Evolutionary conservation across 345 rosid genomes (phyloP).

Genomic region (Eutrema heterophyllum): DNA sequence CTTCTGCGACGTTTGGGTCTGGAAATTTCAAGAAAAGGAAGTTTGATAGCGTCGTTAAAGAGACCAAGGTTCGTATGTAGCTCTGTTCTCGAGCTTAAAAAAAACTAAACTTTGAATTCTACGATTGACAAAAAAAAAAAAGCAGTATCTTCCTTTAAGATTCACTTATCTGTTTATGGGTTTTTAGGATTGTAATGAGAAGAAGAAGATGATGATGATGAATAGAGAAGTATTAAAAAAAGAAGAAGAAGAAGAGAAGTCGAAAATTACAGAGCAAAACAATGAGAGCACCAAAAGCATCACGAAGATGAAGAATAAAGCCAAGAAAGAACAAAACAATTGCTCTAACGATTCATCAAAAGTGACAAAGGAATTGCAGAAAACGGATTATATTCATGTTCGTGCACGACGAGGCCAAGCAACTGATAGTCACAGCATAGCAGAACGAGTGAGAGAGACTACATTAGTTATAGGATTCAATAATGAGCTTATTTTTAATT

Average conservation of each 20-base stretch:
- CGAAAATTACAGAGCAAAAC: constrained; percentile 52
- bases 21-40: constrained; percentile 63
- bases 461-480: not conserved
- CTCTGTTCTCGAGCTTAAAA: constrained; percentile 33
- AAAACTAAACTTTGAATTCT: constrained; percentile 20
- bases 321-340: constrained; percentile 32
- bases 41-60: constrained; percentile 24
- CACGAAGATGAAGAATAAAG: constrained; percentile 31
- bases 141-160: not conserved
- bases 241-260: constrained; percentile 48
- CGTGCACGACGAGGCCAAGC: constrained; percentile 98
- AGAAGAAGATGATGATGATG: constrained; percentile 18
- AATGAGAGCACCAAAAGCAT: constrained; percentile 32
- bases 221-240: not conserved
- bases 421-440: constrained; percentile 96
- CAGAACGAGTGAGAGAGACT: constrained; percentile 74
- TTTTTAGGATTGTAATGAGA: constrained; percentile 6
- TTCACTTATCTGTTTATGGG: not conserved
- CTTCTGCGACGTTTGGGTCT: constrained; percentile 34
- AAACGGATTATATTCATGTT: constrained; percentile 89
- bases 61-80: constrained; percentile 16
- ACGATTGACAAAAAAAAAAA: not conserved
- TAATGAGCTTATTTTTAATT: not conserved
- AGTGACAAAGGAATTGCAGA: constrained; percentile 38
- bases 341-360: constrained; percentile 68